Conservation (phyloP, 1,284 basidiomycete genomes). For the Leccinum solheimii region DNA sequence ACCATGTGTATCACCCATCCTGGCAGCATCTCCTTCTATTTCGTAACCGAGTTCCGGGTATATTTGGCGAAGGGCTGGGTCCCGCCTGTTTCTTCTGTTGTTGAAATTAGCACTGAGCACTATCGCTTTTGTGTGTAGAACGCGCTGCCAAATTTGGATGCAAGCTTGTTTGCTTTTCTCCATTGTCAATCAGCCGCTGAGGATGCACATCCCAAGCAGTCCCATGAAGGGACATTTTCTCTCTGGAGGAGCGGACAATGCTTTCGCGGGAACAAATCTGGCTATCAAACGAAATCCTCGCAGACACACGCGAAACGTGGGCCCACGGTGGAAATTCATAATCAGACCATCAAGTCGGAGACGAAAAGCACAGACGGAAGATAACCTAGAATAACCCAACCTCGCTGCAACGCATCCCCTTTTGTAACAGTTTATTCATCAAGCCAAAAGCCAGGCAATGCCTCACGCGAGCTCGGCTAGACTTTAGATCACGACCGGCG, state of each 20-base stretch:
- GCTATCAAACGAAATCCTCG: background rate
- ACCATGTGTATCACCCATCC: background rate
- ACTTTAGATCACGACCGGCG: background rate
- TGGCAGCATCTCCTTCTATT: slow-evolving; percentile 4
- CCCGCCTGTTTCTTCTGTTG: slow-evolving; percentile 4
- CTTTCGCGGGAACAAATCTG: slow-evolving; percentile 23
- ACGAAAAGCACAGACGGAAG: background rate
- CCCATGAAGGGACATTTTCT: background rate
- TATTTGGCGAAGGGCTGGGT: background rate
- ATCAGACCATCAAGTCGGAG: slow-evolving; percentile 1
- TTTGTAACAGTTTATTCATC: background rate
- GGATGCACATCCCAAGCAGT: background rate
- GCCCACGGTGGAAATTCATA: background rate
- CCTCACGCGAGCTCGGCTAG: background rate
- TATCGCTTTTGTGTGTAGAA: slow-evolving; percentile 7
- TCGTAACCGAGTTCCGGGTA: slow-evolving; percentile 11
- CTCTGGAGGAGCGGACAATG: background rate
- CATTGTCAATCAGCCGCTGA: background rate
- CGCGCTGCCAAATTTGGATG: background rate
- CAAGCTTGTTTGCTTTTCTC: slow-evolving; percentile 1
- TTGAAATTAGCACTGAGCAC: slow-evolving; percentile 6
- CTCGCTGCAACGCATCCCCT: background rate
- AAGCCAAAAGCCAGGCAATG: background rate
- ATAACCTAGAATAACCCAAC: background rate
- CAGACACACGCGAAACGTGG: slow-evolving; percentile 1